These are phyloP conservation scores for Ophiostoma novo-ulmi DNA, from an alignment of 2,329 filamentous ascomycete species.

Conservation along the genomic window DNA sequence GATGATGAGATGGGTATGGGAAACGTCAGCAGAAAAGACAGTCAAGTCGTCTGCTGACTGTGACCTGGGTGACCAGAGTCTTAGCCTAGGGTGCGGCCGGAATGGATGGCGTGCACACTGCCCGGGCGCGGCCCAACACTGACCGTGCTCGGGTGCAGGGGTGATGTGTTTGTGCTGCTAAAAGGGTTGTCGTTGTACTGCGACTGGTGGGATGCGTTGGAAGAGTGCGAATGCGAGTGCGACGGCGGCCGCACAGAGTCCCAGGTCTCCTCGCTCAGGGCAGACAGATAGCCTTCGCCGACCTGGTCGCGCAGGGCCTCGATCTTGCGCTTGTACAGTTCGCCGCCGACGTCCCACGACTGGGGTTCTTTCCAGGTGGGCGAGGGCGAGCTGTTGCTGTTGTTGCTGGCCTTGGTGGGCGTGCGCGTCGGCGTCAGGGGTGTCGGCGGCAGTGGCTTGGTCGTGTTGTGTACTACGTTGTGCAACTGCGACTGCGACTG, in stretches of 20 bases:
- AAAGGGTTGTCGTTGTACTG: slow-evolving; percentile 40
- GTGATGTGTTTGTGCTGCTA: slow-evolving; percentile 33
- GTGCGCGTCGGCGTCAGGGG: slow-evolving; percentile 21
- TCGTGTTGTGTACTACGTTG: neutral
- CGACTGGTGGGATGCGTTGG: neutral
- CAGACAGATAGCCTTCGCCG: slow-evolving; percentile 80
- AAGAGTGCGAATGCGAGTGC: neutral
- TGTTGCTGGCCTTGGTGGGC: slow-evolving; percentile 3
- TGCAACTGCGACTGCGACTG: slow-evolving; percentile 8
- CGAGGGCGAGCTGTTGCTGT: neutral
- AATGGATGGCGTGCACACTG: slow-evolving; percentile 48
- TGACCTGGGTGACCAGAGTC: neutral
- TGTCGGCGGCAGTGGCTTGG: neutral
- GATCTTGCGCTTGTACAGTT: slow-evolving; percentile 81
- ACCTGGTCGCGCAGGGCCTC: slow-evolving; percentile 80
- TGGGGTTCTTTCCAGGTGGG: slow-evolving; percentile 40
- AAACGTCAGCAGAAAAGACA: neutral
- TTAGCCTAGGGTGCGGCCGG: slow-evolving; percentile 48
- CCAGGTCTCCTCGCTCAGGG: slow-evolving; percentile 73
- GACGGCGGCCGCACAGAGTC: slow-evolving; percentile 41
- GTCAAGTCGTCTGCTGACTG: neutral
- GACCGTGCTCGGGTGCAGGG: slow-evolving; percentile 37
- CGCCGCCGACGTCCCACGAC: slow-evolving; percentile 64
- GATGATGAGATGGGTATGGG: neutral
- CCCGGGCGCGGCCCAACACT: slow-evolving; percentile 37